These are phyloP conservation scores for Tulasnella sp. DNA, from an alignment of 768 basidiomycete genomes.

Conservation along the genomic window DNA sequence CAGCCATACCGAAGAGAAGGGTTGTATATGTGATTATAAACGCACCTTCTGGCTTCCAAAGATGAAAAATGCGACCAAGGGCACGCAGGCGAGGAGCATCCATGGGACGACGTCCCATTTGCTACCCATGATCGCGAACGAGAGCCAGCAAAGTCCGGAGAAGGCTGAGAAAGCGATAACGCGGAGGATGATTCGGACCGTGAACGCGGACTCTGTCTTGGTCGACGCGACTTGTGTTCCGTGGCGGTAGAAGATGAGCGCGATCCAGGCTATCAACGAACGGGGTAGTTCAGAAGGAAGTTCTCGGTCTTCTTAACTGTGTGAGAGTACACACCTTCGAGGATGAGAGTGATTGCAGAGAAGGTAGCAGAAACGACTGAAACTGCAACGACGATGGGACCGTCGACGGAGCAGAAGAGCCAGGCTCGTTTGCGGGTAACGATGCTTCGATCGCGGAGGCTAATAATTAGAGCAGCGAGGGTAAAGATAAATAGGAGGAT, in stretches of 20 bases:
- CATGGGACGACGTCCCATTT: conserved; percentile 1
- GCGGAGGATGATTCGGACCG: conserved; percentile 6
- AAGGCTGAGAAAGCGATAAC: not conserved
- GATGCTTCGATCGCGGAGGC: not conserved
- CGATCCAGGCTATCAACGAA: conserved; percentile 1
- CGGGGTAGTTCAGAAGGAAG: not conserved
- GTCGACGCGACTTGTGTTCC: not conserved
- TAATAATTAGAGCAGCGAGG: not conserved
- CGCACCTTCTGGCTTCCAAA: conserved; percentile 3
- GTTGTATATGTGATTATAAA: not conserved
- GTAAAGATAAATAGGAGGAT: not conserved
- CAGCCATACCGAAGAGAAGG: not conserved
- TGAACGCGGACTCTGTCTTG: not conserved
- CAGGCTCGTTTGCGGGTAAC: not conserved
- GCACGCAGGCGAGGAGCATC: not conserved
- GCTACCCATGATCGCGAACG: not conserved
- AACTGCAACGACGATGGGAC: not conserved
- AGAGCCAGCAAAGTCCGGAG: not conserved
- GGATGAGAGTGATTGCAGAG: not conserved
- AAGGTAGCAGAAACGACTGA: not conserved
- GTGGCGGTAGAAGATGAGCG: not conserved
- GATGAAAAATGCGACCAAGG: not conserved
- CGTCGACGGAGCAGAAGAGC: conserved; percentile 10
- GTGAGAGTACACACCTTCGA: not conserved
- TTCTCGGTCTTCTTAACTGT: not conserved